A percentile compares a stretch with the other conserved stretches of the same genome.
phyloP scores from a whole-genome alignment of 148 eudicot genomes.

The Nepenthes gracilis region DNA sequence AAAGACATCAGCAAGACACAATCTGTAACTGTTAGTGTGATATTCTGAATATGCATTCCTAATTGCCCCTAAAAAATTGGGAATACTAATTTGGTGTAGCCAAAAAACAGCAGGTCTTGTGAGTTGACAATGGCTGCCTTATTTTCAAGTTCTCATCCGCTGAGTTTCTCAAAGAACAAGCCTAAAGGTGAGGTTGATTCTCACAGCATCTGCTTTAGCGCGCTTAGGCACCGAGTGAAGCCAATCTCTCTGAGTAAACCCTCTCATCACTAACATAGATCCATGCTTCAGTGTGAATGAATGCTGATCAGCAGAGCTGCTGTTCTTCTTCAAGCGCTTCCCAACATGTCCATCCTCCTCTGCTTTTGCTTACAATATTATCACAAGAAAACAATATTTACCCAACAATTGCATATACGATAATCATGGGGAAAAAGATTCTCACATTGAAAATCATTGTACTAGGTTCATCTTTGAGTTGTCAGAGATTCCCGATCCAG shows the following conservation, averaged over 20 bases:
- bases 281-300: conserved; percentile 70
- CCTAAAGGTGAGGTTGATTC: conserved; percentile 95
- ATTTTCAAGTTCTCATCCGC: too few species aligned
- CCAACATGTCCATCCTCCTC: conserved; percentile 32
- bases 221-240: conserved; percentile 93
- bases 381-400: not conserved
- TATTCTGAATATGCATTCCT: too few species aligned
- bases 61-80: too few species aligned
- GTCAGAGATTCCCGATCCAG: too few species aligned
- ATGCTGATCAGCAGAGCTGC: conserved; percentile 26
- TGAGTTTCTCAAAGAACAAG: conserved; percentile 15
- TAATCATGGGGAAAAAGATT: not conserved
- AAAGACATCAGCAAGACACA: too few species aligned
- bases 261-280: conserved; percentile 81
- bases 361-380: conserved; percentile 8
- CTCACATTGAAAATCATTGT: too few species aligned
- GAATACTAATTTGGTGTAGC: too few species aligned
- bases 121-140: too few species aligned
- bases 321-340: conserved; percentile 46
- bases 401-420: not conserved
- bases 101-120: too few species aligned
- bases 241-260: conserved; percentile 91
- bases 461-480: too few species aligned
- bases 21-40: too few species aligned
- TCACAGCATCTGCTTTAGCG: conserved; percentile 45